Conservation (phyloP, 352 stramenopile genomes). For the Phytophthora palmivora region DNA sequence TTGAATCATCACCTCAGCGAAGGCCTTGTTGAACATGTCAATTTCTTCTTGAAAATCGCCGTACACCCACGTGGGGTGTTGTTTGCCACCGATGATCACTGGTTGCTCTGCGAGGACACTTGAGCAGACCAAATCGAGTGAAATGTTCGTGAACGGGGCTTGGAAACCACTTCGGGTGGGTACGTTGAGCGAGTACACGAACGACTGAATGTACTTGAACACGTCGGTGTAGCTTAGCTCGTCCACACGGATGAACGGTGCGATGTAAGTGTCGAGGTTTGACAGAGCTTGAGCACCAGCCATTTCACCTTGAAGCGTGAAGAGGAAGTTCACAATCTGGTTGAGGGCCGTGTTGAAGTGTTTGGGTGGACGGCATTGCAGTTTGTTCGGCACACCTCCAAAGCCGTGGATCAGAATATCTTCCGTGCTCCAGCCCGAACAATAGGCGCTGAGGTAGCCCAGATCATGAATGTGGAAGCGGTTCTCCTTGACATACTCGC, state of each 20-base stretch:
- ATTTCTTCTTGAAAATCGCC: constrained; percentile 40
- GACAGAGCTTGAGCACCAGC: constrained; percentile 38
- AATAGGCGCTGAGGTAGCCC: constrained; percentile 39
- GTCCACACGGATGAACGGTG: constrained; percentile 40
- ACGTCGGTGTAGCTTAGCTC: constrained; percentile 37
- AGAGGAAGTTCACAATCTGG: constrained; percentile 45
- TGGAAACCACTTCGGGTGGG: constrained; percentile 39
- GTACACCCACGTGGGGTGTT: constrained; percentile 37
- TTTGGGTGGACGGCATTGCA: constrained; percentile 38
- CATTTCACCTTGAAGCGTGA: constrained; percentile 41
- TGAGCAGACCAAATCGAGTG: constrained; percentile 36
- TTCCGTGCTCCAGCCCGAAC: constrained; percentile 40
- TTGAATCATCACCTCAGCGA: constrained; percentile 42
- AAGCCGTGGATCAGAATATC: constrained; percentile 42
- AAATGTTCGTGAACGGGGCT: constrained; percentile 42
- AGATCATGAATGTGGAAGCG: constrained; percentile 44
- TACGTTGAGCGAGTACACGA: constrained; percentile 41
- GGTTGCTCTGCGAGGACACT: constrained; percentile 29
- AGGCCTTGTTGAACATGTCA: constrained; percentile 42
- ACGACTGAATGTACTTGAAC: constrained; percentile 46
- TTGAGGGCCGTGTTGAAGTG: constrained; percentile 41
- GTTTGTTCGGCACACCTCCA: constrained; percentile 37
- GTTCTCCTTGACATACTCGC: constrained; percentile 37
- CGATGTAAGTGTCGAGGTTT: constrained; percentile 39
- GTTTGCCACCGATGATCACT: constrained; percentile 38